phyloP scores from a whole-genome alignment of 1,284 basidiomycete genomes.

The Afroboletus lepidellus region DNA sequence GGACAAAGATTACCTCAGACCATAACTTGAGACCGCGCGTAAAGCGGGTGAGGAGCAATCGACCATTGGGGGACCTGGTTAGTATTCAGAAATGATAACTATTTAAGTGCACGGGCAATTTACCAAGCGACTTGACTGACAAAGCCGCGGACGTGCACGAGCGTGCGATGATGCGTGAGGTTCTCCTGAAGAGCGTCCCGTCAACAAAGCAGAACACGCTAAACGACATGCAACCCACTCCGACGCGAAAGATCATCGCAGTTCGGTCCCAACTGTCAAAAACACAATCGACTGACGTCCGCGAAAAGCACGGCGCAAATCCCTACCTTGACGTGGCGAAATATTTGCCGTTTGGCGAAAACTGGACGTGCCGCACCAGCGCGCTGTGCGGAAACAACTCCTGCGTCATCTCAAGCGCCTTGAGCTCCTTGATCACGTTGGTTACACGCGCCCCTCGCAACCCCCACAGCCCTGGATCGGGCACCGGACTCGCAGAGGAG shows the following conservation, averaged over 20 bases:
- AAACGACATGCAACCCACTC: conserved; percentile 38
- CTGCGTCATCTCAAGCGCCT: conserved; percentile 52
- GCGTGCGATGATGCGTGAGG: conserved; percentile 57
- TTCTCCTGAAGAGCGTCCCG: conserved; percentile 43
- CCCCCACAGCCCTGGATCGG: conserved; percentile 38
- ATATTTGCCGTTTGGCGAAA: conserved; percentile 38
- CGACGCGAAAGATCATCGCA: conserved; percentile 70
- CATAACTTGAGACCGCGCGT: conserved; percentile 70
- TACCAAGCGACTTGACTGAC: conserved; percentile 79
- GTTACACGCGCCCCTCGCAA: conserved; percentile 53
- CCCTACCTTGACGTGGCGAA: conserved; percentile 37
- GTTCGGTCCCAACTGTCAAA: conserved; percentile 70
- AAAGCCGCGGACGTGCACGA: conserved; percentile 74
- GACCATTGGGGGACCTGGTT: conserved; percentile 61
- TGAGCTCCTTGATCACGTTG: conserved; percentile 55
- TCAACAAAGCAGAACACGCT: neutral
- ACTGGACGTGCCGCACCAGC: conserved; percentile 39
- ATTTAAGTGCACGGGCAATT: too few relatives aligned
- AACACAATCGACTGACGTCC: neutral
- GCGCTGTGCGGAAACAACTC: conserved; percentile 38
- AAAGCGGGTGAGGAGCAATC: conserved; percentile 63
- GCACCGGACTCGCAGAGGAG: conserved; percentile 33
- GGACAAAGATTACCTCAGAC: conserved; percentile 54
- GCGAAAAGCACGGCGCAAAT: neutral
- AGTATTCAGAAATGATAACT: too few relatives aligned